phyloP scores from a whole-genome alignment of 2,329 filamentous ascomycete genomes.

The Penicillium thymicola region DNA sequence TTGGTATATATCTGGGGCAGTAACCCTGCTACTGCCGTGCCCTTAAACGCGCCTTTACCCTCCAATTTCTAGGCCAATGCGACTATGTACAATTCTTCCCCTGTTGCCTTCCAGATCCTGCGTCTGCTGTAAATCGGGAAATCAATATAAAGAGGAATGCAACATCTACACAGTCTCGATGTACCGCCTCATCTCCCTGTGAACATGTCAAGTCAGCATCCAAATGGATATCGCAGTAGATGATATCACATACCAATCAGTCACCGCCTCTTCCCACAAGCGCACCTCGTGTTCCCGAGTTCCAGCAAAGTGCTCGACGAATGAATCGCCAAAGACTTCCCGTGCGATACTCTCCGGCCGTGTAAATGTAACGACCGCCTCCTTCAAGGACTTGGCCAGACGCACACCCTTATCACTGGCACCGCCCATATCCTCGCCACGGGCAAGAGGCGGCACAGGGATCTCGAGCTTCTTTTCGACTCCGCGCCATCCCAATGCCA shows the following conservation, averaged over 20 bases:
- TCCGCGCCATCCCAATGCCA: slow-evolving; percentile 85
- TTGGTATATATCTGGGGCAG: background rate
- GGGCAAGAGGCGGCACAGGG: slow-evolving; percentile 74
- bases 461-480: slow-evolving; percentile 90
- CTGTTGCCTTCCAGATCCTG: background rate
- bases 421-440: slow-evolving; percentile 77
- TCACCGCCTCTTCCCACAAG: slow-evolving; percentile 93
- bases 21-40: background rate
- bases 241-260: slow-evolving; percentile 73
- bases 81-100: slow-evolving; percentile 5
- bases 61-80: background rate
- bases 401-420: slow-evolving; percentile 67
- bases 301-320: slow-evolving; percentile 92
- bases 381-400: slow-evolving; percentile 78
- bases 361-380: slow-evolving; percentile 77
- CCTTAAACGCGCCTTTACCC: background rate
- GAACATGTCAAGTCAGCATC: slow-evolving; percentile 16
- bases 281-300: slow-evolving; percentile 88
- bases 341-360: slow-evolving; percentile 79
- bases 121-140: background rate
- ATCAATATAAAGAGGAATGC: background rate
- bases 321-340: slow-evolving; percentile 89
- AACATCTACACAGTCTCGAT: slow-evolving; percentile 65
- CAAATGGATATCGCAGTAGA: background rate
- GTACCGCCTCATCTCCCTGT: slow-evolving; percentile 72